These are phyloP conservation scores for Paraglomus occultum DNA, from an alignment of 192 early-diverging fungal species.

Conservation along the genomic window DNA sequence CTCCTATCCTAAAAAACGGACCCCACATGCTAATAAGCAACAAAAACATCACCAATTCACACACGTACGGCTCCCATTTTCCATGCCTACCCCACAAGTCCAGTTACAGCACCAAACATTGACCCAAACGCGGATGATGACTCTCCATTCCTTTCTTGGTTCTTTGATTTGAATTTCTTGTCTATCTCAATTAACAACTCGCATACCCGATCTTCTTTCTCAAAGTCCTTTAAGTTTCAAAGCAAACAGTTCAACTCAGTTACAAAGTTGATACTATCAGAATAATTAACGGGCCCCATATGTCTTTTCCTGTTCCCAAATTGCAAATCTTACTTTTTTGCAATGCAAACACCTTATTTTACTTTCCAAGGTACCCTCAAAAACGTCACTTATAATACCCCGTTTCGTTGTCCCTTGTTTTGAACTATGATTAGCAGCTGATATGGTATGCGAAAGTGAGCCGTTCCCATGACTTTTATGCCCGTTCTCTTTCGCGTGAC, in stretches of 20 bases:
- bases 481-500: not conserved
- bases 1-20: constrained; percentile 27
- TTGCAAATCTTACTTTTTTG: constrained; percentile 6
- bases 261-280: too few species aligned
- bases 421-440: constrained; percentile 34
- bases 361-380: constrained; percentile 40
- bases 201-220: constrained; percentile 46
- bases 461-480: not conserved
- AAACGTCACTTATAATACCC: constrained; percentile 42
- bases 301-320: too few species aligned
- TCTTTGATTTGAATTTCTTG: constrained; percentile 39
- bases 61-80: not conserved
- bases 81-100: constrained; percentile 33
- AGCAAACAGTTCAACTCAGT: too few species aligned
- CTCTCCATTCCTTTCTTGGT: constrained; percentile 32
- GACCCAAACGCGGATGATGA: constrained; percentile 20
- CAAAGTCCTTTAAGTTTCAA: constrained; percentile 33
- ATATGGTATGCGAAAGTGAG: constrained; percentile 31
- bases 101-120: constrained; percentile 34
- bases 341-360: constrained; percentile 39
- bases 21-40: not conserved
- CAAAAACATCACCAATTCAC: not conserved
- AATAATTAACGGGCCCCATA: too few species aligned
- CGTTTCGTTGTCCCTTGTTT: constrained; percentile 33
- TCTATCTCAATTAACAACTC: constrained; percentile 43